Base-by-base conservation (phyloP, 805 yeast species). In the Ogataea glucozyma region DNA sequence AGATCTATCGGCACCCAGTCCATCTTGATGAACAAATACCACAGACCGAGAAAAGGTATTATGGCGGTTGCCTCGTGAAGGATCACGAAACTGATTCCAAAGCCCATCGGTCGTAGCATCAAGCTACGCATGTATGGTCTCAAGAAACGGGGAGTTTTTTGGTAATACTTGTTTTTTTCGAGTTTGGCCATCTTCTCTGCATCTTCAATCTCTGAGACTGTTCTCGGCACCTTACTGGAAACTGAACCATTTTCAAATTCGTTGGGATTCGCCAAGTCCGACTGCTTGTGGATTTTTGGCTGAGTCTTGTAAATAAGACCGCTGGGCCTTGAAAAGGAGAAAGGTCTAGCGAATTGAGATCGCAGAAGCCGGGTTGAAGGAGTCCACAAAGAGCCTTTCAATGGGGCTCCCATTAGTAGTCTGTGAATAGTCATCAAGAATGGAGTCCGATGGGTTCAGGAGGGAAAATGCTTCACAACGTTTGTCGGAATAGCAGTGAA, bases 31-130 rank as follows among this genome's bases (percentile, higher is more conserved):
- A 75, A 66, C 4, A 66, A 45, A 44, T 68, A 75, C 83, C 83
- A 78, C 4, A 77, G 48, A 0, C 73, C 70, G 4, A 76, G 51
- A 38, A 78, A 68, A 6, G 83, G 83, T 14, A 74, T 67, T 3
- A 78, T 66, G 1, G 81, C 81, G 0, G 80, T 67, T 36, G 74
- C 56, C 51, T 78, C 82, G 48, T 78, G 83, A 12, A 78, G 62
- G 10, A 76, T 65, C 6, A 71, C 58, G 51, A 78, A 75, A 11
- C 79, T 66, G 3, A 75, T 52, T 6, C 75, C 73, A 52, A 66
- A 66, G 9, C 64, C 67, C 23, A 62, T 34, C 1, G 71, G 71
- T 34, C 66, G 48, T 4, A 54, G 31, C 43, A 65, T 38, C 36
- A 66, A 44, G 5, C 57, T 52, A 32, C 55, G 51, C 56, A 64